These are phyloP conservation scores for Colletotrichum nymphaeae DNA, from an alignment of 2,329 filamentous ascomycete species.

Conservation along the genomic window DNA sequence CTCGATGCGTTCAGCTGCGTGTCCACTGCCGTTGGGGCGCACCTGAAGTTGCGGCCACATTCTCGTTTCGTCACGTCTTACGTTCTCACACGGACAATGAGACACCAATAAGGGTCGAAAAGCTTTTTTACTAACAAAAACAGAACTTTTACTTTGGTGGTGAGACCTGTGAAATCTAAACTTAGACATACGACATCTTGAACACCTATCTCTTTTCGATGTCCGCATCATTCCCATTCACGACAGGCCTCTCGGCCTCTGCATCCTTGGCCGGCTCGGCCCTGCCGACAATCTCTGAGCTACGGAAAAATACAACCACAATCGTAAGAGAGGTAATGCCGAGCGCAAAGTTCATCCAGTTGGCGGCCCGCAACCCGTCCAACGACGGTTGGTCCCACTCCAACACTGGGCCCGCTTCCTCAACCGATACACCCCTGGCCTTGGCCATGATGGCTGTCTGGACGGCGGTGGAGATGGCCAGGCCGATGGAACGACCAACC, in stretches of 20 bases:
- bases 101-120: not conserved
- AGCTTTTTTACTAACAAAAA: not conserved
- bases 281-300: slow-evolving; percentile 64
- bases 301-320: slow-evolving; percentile 60
- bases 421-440: slow-evolving; percentile 54
- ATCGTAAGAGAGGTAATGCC: slow-evolving; percentile 55
- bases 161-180: not conserved
- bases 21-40: not conserved
- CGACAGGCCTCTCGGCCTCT: slow-evolving; percentile 35
- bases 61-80: not conserved
- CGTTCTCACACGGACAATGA: not conserved
- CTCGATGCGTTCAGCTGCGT: not conserved
- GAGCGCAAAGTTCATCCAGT: slow-evolving; percentile 65
- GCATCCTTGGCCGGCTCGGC: slow-evolving; percentile 32
- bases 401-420: slow-evolving; percentile 54
- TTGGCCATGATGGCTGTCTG: slow-evolving; percentile 71
- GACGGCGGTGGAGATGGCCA: slow-evolving; percentile 73
- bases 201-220: slow-evolving; percentile 13
- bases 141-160: slow-evolving; percentile 12
- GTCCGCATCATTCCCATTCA: slow-evolving; percentile 21
- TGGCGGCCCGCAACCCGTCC: slow-evolving; percentile 59
- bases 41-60: not conserved
- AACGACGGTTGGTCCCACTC: slow-evolving; percentile 60
- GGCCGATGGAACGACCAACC: slow-evolving; percentile 72
- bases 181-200: not conserved